Percentiles rank a stretch among this genome's conserved stretches.
phyloP scores from a whole-genome alignment of 805 yeast species.

The Metschnikowia santaceciliae region DNA sequence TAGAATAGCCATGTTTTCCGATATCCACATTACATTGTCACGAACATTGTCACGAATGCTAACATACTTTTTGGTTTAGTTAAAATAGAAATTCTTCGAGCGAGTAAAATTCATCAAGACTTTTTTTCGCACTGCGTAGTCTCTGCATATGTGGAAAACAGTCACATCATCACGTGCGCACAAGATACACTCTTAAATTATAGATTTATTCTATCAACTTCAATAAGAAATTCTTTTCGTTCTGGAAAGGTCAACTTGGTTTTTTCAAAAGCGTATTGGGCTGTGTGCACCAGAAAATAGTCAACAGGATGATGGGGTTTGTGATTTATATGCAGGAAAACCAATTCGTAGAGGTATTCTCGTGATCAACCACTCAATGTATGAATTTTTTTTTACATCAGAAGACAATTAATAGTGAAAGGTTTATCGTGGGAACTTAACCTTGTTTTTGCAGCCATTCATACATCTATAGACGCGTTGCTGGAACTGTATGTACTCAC shows the following conservation, averaged over 20 bases:
- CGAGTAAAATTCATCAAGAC: conserved; percentile 6
- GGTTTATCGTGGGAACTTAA: too few relatives aligned
- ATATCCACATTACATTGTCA: background rate
- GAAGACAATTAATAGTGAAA: too few relatives aligned
- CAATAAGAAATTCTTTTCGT: background rate
- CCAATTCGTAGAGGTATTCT: too few relatives aligned
- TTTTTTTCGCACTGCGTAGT: conserved; percentile 13
- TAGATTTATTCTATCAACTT: background rate
- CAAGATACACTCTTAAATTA: background rate
- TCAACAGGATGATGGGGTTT: too few relatives aligned
- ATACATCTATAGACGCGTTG: background rate
- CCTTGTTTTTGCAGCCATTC: background rate
- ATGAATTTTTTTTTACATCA: too few relatives aligned
- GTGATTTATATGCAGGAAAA: too few relatives aligned
- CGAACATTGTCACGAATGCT: background rate
- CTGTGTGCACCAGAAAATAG: too few relatives aligned
- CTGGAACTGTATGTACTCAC: background rate
- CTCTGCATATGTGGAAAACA: conserved; percentile 8
- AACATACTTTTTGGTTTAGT: conserved; percentile 16
- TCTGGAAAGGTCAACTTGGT: background rate
- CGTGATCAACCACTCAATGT: too few relatives aligned
- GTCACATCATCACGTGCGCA: conserved; percentile 14
- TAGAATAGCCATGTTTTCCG: background rate
- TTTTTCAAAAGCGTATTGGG: too few relatives aligned
- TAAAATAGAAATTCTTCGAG: conserved; percentile 6